These are phyloP conservation scores for Taiozyma sp. DNA, from an alignment of 1,139 yeast species.

Conservation along the genomic window DNA sequence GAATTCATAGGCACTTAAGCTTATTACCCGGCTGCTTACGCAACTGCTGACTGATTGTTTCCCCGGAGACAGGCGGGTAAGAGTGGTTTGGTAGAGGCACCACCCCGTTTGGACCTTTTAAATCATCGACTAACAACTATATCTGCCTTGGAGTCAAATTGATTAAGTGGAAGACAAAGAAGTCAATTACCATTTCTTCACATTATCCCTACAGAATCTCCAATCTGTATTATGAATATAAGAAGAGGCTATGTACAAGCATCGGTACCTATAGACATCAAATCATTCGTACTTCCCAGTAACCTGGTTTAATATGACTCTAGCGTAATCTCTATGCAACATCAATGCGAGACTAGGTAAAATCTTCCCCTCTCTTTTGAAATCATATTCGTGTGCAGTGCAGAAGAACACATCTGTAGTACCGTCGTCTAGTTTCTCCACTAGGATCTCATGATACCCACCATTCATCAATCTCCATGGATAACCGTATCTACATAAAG, in stretches of 20 bases:
- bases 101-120: neutral
- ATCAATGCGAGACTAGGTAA: slow-evolving; percentile 14
- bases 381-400: slow-evolving; percentile 17
- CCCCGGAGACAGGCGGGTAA: neutral
- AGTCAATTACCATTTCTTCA: too few relatives aligned
- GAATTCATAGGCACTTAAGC: neutral
- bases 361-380: slow-evolving; percentile 20
- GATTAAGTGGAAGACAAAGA: too few relatives aligned
- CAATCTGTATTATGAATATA: neutral
- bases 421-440: slow-evolving; percentile 5
- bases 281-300: neutral
- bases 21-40: neutral
- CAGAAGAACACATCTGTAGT: slow-evolving; percentile 17
- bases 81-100: neutral
- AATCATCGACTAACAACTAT: too few relatives aligned
- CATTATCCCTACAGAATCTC: too few relatives aligned
- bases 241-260: neutral
- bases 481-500: slow-evolving; percentile 17
- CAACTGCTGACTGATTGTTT: neutral
- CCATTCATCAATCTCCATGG: slow-evolving; percentile 25
- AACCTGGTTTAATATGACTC: slow-evolving; percentile 9
- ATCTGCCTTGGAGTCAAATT: too few relatives aligned
- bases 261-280: neutral
- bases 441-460: slow-evolving; percentile 17
- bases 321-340: slow-evolving; percentile 17